Base-by-base conservation (phyloP, 2,329 filamentous ascomycete species). In the Arthrobotrys pseudoclavata region DNA sequence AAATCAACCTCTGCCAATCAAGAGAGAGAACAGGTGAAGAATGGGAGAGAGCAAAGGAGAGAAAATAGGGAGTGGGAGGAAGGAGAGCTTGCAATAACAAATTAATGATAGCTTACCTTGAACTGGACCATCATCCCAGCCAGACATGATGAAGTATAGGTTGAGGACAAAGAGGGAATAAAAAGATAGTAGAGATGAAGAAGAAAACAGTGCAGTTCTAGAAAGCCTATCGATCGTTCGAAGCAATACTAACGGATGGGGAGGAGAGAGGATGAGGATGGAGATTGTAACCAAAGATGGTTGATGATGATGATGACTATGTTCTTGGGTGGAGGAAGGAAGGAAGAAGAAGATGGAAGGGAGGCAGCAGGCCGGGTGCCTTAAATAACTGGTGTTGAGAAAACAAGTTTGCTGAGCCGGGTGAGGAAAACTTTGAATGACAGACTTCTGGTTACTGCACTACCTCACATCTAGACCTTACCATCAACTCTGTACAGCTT, bases 191-290 rank as follows among this genome's bases (percentile, higher is more conserved):
- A n/a, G 34, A n/a, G 34, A 42, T 37, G 29, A 13, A 42, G 29
- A 57, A 20, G 55, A 42, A 40, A 60, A 42, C 55, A 42, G 55
- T 60, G 7, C 55, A 13, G 34, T 60, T 60, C 34, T 42, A 26
- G 55, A 42, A 20, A 60, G 55, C 55, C 55, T 60, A 42, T 60
- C 10, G 52, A 37, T 60, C 50, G 64, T 48, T 66, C 64, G 24
- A 22, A 42, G 34, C 31, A 42, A 7, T n/a, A 26, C 55, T 26
- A 60, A 42, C 4, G 34, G 29, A 13, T 57, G n/a, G 24, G 47
- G 12, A 34, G 22, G 18, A 1, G 48, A n/a, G 42, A 48, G 7
- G 10, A n/a, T 50, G 42, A 3, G 22, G 29, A n/a, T n/a, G n/a
- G 1, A 26, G 15, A 13, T 5, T 68, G 18, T 5, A 24, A 50